Evolutionary conservation across 2,329 filamentous ascomycete genomes (phyloP).

Genomic region (Didymella segeticola): DNA sequence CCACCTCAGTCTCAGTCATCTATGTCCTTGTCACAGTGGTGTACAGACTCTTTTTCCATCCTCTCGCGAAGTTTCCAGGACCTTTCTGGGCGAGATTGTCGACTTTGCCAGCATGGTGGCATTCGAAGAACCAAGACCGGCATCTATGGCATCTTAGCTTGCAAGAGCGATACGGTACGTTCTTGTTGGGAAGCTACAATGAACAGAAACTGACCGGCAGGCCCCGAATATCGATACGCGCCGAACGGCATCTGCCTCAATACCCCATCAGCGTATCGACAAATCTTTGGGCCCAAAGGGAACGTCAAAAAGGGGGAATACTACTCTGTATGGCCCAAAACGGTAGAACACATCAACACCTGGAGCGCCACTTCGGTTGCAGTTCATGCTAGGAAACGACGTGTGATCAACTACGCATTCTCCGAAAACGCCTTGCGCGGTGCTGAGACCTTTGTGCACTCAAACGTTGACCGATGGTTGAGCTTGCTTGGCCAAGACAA

Average conservation of each 20-base stretch:
- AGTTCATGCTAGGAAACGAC: slow-evolving; percentile 48
- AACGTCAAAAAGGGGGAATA: slow-evolving; percentile 54
- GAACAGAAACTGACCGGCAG: slow-evolving; percentile 29
- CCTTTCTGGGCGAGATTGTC: slow-evolving; percentile 23
- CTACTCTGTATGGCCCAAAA: slow-evolving; percentile 51
- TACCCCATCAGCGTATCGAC: slow-evolving; percentile 57
- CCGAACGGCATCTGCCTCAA: slow-evolving; percentile 79
- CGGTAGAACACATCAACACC: slow-evolving; percentile 43
- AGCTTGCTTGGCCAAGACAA: slow-evolving; percentile 4
- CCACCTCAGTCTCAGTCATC: background rate
- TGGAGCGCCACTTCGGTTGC: slow-evolving; percentile 32
- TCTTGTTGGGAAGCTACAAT: no score
- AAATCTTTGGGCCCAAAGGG: slow-evolving; percentile 53
- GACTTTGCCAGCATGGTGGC: slow-evolving; percentile 54
- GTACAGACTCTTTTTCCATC: slow-evolving; percentile 25
- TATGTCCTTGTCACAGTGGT: slow-evolving; percentile 3
- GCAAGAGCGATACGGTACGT: slow-evolving; percentile 66
- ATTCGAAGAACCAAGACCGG: slow-evolving; percentile 73
- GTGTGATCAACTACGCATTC: slow-evolving; percentile 51
- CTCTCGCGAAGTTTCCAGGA: slow-evolving; percentile 29
- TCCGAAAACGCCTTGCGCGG: slow-evolving; percentile 48
- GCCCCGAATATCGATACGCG: slow-evolving; percentile 61
- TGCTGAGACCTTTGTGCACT: slow-evolving; percentile 49
- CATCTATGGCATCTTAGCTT: slow-evolving; percentile 74
- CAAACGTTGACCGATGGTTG: slow-evolving; percentile 25